phyloP scores from a whole-genome alignment of 306 rosid species.

The Cucumis sativus region DNA sequence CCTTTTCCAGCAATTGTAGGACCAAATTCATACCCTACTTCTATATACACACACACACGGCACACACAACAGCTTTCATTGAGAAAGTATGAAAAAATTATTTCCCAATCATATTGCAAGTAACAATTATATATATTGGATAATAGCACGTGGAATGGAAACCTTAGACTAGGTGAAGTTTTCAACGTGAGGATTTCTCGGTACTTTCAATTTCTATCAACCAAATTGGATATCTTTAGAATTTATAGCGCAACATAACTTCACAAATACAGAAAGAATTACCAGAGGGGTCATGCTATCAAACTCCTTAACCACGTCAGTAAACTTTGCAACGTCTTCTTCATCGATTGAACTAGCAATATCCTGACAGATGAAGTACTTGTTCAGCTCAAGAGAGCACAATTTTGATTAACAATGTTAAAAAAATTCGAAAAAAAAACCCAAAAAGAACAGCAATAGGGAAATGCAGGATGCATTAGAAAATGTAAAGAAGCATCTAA shows the following conservation, averaged over 20 bases:
- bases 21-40: not conserved
- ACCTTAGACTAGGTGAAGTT: not conserved
- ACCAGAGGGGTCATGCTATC: conserved; percentile 97
- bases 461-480: not conserved
- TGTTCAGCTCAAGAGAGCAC: not conserved
- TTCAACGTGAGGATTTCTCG: not conserved
- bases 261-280: conserved; percentile 2
- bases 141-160: not conserved
- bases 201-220: not conserved
- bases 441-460: not conserved
- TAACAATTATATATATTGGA: not conserved
- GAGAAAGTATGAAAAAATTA: not conserved
- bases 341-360: conserved; percentile 73
- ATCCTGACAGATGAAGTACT: conserved; percentile 33
- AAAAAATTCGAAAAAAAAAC: not conserved
- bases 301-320: conserved; percentile 83
- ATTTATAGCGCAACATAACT: not conserved
- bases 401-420: not conserved
- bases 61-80: too few relatives aligned
- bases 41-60: not conserved
- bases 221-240: not conserved
- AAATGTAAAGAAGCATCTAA: not conserved
- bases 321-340: conserved; percentile 70
- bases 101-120: not conserved
- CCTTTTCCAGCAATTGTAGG: not conserved